Evolutionary conservation across 139 green algal genomes (phyloP), one percentile per base, ranked within the genome.

Genomic region (Picochlorum sp.): DNA sequence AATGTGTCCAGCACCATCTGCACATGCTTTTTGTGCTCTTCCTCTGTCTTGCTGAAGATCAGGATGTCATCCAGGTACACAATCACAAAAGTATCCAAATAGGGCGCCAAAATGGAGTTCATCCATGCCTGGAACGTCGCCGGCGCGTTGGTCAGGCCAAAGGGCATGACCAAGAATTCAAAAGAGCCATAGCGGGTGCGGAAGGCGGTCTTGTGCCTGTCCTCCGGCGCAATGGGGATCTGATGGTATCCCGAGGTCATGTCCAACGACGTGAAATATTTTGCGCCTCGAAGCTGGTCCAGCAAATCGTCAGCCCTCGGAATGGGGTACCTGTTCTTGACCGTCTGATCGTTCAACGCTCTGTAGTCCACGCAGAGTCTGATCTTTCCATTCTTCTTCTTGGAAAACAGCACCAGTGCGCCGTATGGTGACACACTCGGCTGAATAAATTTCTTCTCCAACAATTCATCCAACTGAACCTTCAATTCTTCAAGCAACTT

Each of bases 21-120:
- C 0, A 88, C 20, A 57, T 88, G 80, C 4, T 72, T 0, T 3
- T 62, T 1, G 49, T 88, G 80, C 24, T 26, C 24, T 3, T 84
- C 71, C 14, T 76, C 74, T 4, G 26, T 5, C 2, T 51, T 72
- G 6, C 21, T 71, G 45, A 72, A 86, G 0, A 88, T 57, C 0
- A 84, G 34, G 18, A 88, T 79, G 55, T 92, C 85, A 72, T 88
- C 80, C 3, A 89, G 45, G 60, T 88, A 91, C 6, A 83, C 63
- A 26, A 1, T 81, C 23, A 10, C 80, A 57, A 51, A 75, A 86
- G 24, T 81, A 18, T 11, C 78, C 65, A 38, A 38, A 38, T 38
- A 38, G 4, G 32, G 32, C 32, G 32, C 32, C 32, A 38, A 38
- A 11, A 24, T 68, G 45, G 15, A 52, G 84, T 26, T 79, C 77